A percentile compares a stretch with the other conserved stretches of the same genome.
Evolutionary conservation across 495 filamentous ascomycete species (phyloP).

Genomic region (Hyaloscypha finlandica): DNA sequence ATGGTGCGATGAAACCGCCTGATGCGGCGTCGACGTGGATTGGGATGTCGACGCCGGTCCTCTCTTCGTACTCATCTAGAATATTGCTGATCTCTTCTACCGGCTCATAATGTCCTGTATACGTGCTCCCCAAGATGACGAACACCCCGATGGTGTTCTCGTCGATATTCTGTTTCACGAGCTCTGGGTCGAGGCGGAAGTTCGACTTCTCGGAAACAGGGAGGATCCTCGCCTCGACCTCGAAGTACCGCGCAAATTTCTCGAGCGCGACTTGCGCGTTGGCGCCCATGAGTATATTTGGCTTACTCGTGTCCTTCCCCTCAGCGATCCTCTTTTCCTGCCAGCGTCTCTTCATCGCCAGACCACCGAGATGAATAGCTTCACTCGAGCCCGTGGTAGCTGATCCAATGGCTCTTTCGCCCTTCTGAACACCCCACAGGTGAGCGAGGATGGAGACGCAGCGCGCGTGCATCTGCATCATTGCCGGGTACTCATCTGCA

Average conservation of each 20-base stretch:
- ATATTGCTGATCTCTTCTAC: constrained; percentile 68
- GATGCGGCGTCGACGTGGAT: constrained; percentile 77
- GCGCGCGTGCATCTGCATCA: constrained; percentile 71
- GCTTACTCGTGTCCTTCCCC: constrained; percentile 62
- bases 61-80: constrained; percentile 64
- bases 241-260: constrained; percentile 76
- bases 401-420: constrained; percentile 68
- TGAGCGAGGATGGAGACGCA: constrained; percentile 72
- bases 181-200: constrained; percentile 62
- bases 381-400: constrained; percentile 75
- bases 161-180: constrained; percentile 67
- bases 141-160: constrained; percentile 82
- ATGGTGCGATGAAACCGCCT: constrained; percentile 74
- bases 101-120: constrained; percentile 77
- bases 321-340: constrained; percentile 62
- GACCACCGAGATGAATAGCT: constrained; percentile 72
- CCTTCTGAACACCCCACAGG: constrained; percentile 66
- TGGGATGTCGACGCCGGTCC: constrained; percentile 66
- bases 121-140: constrained; percentile 72
- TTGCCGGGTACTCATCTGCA: constrained; percentile 75
- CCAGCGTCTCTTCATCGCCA: constrained; percentile 81
- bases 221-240: constrained; percentile 72
- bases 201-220: constrained; percentile 64
- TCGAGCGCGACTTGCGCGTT: constrained; percentile 78
- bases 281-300: constrained; percentile 78